Percentiles rank a stretch among this genome's conserved stretches.
Conservation (phyloP, 2,329 filamentous ascomycete genomes). For the Ascochyta rabiei region DNA sequence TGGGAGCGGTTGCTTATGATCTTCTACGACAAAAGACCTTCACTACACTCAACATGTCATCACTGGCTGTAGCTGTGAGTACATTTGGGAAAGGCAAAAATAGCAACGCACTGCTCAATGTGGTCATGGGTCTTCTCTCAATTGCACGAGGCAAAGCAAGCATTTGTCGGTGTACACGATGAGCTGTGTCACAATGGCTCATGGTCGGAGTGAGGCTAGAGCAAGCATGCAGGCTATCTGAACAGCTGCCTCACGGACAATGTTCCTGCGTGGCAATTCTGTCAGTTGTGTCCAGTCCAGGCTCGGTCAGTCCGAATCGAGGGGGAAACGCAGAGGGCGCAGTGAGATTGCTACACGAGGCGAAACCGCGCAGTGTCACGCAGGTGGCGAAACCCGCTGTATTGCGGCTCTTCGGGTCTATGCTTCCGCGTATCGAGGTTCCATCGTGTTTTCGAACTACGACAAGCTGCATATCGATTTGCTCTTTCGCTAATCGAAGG, state of each 20-base stretch:
- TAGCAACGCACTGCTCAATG: neutral
- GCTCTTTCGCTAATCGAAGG: slow-evolving; percentile 12
- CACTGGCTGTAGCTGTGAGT: neutral
- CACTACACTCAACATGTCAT: neutral
- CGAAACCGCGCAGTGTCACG: slow-evolving; percentile 9
- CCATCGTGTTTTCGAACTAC: neutral
- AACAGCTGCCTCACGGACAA: neutral
- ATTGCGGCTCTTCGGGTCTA: slow-evolving; percentile 13
- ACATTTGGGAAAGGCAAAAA: neutral
- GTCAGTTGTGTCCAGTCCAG: neutral
- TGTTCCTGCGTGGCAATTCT: neutral
- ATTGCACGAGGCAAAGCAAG: neutral
- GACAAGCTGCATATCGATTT: neutral
- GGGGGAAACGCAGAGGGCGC: neutral
- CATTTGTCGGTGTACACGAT: neutral
- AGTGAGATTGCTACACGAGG: neutral
- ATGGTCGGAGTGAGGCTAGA: neutral
- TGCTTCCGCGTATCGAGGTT: slow-evolving; percentile 9
- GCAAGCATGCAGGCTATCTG: neutral
- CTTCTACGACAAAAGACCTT: too few species aligned
- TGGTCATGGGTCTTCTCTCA: neutral
- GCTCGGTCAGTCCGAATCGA: neutral
- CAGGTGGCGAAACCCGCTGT: slow-evolving; percentile 6
- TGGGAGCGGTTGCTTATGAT: too few species aligned
- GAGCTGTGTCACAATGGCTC: slow-evolving; percentile 3